Percentiles rank a stretch among this genome's conserved stretches.
These are phyloP conservation scores for Fistulinella prunicolor DNA, from an alignment of 768 basidiomycete genomes.

Conservation along the genomic window DNA sequence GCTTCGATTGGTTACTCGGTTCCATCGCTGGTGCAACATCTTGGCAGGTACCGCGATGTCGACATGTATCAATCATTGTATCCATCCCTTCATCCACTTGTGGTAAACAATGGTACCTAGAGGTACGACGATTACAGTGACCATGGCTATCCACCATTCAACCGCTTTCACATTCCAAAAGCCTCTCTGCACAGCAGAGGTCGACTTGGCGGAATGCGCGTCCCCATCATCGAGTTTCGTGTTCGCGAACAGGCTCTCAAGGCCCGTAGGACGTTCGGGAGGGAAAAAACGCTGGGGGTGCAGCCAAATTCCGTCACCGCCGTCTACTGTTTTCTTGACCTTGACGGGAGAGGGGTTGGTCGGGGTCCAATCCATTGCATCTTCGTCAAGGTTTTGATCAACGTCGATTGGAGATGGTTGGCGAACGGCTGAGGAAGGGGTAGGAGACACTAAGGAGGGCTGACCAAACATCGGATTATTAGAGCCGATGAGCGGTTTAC, in stretches of 20 bases:
- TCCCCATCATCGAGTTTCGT: constrained; percentile 53
- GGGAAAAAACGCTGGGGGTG: constrained; percentile 75
- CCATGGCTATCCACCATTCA: constrained; percentile 11
- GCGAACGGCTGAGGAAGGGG: constrained; percentile 25
- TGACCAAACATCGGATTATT: constrained; percentile 65
- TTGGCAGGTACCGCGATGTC: background rate
- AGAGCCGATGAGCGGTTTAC: constrained; percentile 51
- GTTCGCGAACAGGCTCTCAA: constrained; percentile 65
- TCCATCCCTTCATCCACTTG: constrained; percentile 21
- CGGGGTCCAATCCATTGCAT: constrained; percentile 71
- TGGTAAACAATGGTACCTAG: constrained; percentile 19
- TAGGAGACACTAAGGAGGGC: constrained; percentile 49
- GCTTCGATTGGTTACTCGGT: too few species aligned
- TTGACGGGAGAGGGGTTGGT: constrained; percentile 36
- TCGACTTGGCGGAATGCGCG: background rate
- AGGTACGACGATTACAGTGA: constrained; percentile 18
- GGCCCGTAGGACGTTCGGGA: constrained; percentile 73
- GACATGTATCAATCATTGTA: constrained; percentile 20
- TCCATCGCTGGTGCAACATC: constrained; percentile 5
- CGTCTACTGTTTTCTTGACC: constrained; percentile 20
- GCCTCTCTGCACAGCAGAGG: background rate
- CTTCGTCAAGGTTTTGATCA: constrained; percentile 32
- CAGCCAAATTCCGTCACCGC: constrained; percentile 49
- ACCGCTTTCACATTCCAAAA: constrained; percentile 2
- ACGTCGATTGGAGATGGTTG: constrained; percentile 24